Evolutionary conservation across 2,329 filamentous ascomycete species (phyloP).

Genomic region (Beauveria sp.): DNA sequence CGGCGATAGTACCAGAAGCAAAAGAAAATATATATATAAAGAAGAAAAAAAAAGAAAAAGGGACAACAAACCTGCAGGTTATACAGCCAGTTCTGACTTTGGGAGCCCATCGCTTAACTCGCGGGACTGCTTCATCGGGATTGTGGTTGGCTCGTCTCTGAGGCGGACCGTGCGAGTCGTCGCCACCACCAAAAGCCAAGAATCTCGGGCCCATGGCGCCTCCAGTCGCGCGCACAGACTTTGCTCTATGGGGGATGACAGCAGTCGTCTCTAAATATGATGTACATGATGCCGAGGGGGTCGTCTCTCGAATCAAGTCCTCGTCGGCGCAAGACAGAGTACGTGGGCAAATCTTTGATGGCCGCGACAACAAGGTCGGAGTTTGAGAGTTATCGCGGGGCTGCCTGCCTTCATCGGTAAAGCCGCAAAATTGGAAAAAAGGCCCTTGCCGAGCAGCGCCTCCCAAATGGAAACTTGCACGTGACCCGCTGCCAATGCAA

Average conservation of each 20-base stretch:
- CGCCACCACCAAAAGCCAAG: neutral
- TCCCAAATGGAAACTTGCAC: neutral
- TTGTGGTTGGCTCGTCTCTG: slow-evolving; percentile 4
- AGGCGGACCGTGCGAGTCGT: slow-evolving; percentile 1
- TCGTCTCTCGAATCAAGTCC: neutral
- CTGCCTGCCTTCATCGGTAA: neutral
- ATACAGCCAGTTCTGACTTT: slow-evolving; percentile 6
- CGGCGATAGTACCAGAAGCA: no score
- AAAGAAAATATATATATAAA: no score
- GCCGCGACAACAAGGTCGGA: neutral
- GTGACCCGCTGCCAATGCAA: neutral
- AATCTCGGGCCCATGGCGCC: neutral
- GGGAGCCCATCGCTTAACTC: slow-evolving; percentile 8
- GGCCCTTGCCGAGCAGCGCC: neutral
- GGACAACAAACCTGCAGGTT: slow-evolving; percentile 3
- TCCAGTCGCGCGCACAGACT: neutral
- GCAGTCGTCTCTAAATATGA: neutral
- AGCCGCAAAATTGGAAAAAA: neutral
- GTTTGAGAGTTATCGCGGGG: neutral
- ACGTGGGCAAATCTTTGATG: no score
- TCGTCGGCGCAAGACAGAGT: neutral
- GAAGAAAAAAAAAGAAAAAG: neutral
- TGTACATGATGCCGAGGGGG: neutral
- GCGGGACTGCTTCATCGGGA: slow-evolving; percentile 1
- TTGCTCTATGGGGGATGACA: neutral